A percentile compares a stretch with the other conserved stretches of the same genome.
phyloP scores from a whole-genome alignment of 2,329 filamentous ascomycete genomes.

The Drechslera avenae region DNA sequence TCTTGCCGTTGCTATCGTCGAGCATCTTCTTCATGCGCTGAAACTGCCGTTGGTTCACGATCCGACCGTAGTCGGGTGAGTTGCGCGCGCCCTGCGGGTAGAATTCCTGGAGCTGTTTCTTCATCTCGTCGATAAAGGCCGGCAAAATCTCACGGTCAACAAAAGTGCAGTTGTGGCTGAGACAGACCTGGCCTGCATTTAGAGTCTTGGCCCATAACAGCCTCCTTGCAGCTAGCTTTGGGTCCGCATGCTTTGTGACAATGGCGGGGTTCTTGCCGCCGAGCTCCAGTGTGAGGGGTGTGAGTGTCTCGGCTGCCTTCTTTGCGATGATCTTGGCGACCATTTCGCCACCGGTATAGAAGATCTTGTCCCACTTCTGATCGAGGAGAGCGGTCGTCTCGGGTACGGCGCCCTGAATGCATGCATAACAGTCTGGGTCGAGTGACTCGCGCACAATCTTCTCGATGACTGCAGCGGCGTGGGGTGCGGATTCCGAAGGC shows the following conservation, averaged over 20 bases:
- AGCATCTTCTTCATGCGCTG: conserved; percentile 86
- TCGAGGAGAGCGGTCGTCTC: conserved; percentile 83
- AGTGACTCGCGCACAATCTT: conserved; percentile 77
- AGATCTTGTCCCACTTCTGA: conserved; percentile 96
- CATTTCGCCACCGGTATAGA: conserved; percentile 82
- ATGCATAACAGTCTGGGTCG: conserved; percentile 75
- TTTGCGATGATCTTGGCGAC: conserved; percentile 68
- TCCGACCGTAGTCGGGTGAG: conserved; percentile 78
- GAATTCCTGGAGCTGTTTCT: conserved; percentile 73
- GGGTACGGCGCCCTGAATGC: conserved; percentile 79
- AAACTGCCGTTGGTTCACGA: conserved; percentile 82
- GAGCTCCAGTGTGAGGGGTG: conserved; percentile 86
- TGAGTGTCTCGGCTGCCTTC: conserved; percentile 63
- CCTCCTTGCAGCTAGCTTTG: conserved; percentile 78
- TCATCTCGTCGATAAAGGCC: conserved; percentile 75
- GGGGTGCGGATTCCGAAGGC: conserved; percentile 81
- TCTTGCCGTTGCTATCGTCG: conserved; percentile 80
- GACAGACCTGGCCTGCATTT: conserved; percentile 89
- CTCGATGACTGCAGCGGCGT: conserved; percentile 77
- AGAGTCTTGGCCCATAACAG: conserved; percentile 87
- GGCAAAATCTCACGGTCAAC: conserved; percentile 76
- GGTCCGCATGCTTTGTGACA: conserved; percentile 80
- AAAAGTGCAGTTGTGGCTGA: conserved; percentile 90
- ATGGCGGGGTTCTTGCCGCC: conserved; percentile 93
- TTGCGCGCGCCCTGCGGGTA: conserved; percentile 80